These are phyloP conservation scores for Singerocomus inundabilis DNA, from an alignment of 1,284 basidiomycete genomes.

Conservation along the genomic window DNA sequence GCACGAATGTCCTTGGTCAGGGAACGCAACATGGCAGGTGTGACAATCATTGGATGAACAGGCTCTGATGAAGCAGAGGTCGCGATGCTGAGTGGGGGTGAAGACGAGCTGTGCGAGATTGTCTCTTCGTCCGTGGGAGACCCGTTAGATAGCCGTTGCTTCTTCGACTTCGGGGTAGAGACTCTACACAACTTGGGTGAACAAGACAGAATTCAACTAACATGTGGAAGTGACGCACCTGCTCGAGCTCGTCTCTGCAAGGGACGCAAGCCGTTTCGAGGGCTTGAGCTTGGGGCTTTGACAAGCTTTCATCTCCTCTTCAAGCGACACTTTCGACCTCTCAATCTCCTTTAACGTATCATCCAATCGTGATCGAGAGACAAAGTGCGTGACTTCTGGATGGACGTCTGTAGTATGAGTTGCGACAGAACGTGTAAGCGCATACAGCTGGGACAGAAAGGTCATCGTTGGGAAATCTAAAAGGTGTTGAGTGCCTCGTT, in stretches of 20 bases:
- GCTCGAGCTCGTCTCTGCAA: conserved; percentile 21
- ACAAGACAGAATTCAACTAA: background rate
- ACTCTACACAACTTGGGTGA: conserved; percentile 17
- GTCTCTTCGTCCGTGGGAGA: conserved; percentile 32
- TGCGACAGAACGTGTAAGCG: conserved; percentile 39
- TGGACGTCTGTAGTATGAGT: conserved; percentile 31
- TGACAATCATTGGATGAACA: conserved; percentile 41
- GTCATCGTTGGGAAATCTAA: conserved; percentile 54
- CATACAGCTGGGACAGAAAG: conserved; percentile 50
- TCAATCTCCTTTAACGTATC: conserved; percentile 13
- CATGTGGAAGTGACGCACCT: conserved; percentile 18
- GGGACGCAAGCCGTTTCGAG: conserved; percentile 34
- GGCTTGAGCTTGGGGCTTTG: conserved; percentile 41
- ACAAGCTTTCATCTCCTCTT: conserved; percentile 36
- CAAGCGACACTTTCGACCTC: conserved; percentile 30
- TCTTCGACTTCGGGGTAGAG: conserved; percentile 38
- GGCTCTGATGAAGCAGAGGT: conserved; percentile 37
- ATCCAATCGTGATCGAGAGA: conserved; percentile 24
- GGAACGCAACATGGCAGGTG: conserved; percentile 67
- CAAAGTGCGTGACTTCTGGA: conserved; percentile 24
- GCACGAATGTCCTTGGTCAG: conserved; percentile 60
- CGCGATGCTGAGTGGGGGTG: conserved; percentile 38
- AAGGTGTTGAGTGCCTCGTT: conserved; percentile 6
- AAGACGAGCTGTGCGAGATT: conserved; percentile 25
- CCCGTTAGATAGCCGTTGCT: conserved; percentile 40